phyloP scores from a whole-genome alignment of 176 grass and related monocot species.

The Rhynchospora breviuscula region DNA sequence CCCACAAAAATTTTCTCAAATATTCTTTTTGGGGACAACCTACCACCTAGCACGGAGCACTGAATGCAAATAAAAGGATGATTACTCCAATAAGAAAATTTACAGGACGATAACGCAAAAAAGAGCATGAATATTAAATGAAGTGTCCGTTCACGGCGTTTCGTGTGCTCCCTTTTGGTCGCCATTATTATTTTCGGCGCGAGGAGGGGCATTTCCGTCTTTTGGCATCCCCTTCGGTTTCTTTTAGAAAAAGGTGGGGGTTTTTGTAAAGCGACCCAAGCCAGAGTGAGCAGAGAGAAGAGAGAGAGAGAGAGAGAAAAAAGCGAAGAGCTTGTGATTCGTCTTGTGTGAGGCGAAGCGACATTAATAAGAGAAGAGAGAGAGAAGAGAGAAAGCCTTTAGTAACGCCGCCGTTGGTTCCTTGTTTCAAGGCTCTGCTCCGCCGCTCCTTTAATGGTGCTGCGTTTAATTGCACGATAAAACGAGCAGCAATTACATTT shows the following conservation, averaged over 20 bases:
- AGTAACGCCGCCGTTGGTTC: conserved; percentile 24
- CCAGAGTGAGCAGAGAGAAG: not conserved
- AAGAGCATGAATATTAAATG: not conserved
- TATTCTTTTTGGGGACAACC: not conserved
- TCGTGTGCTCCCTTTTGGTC: conserved; percentile 14
- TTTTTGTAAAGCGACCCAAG: conserved; percentile 18
- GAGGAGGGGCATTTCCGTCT: not conserved
- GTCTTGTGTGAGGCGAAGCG: conserved; percentile 17
- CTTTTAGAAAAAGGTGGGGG: conserved; percentile 8
- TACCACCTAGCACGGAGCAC: conserved; percentile 11
- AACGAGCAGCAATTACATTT: not conserved
- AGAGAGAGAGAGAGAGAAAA: not conserved
- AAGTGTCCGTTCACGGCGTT: conserved; percentile 8
- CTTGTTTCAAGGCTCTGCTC: conserved; percentile 25
- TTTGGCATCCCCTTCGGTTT: conserved; percentile 10
- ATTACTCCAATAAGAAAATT: not conserved
- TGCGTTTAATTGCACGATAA: not conserved
- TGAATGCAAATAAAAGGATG: not conserved
- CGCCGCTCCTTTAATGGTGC: conserved; percentile 22
- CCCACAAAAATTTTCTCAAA: not conserved
- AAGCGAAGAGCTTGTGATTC: conserved; percentile 24
- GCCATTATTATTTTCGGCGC: conserved; percentile 29
- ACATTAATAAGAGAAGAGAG: conserved; percentile 5
- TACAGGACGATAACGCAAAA: not conserved
- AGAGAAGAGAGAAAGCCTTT: not conserved